A percentile compares a stretch with the other conserved stretches of the same genome.
These are phyloP conservation scores for Adansonia rubrostipa DNA, from an alignment of 441 rosid species.

Conservation along the genomic window DNA sequence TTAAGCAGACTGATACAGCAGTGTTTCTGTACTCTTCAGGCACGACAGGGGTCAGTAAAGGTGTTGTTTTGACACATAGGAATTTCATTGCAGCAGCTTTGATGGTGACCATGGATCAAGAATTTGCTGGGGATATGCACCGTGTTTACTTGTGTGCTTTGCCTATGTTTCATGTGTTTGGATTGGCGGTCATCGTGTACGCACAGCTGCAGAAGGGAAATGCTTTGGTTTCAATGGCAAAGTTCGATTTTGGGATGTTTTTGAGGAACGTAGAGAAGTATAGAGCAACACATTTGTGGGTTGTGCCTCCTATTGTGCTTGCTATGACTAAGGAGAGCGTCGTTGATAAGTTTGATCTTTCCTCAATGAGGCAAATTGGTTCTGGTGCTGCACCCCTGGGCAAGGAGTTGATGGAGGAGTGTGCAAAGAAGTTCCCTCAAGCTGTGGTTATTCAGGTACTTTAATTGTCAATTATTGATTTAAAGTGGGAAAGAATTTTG, in stretches of 20 bases:
- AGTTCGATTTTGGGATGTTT: conserved; percentile 58
- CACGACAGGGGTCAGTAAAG: conserved; percentile 83
- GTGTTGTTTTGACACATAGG: conserved; percentile 77
- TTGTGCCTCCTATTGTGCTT: conserved; percentile 81
- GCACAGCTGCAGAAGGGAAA: conserved; percentile 69
- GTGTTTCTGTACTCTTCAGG: conserved; percentile 83
- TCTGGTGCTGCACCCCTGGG: conserved; percentile 92
- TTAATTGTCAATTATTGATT: not conserved
- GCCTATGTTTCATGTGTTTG: conserved; percentile 93
- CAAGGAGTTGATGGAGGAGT: conserved; percentile 87
- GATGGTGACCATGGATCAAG: conserved; percentile 69
- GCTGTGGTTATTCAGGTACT: conserved; percentile 61
- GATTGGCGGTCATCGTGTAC: conserved; percentile 51
- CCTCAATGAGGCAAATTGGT: conserved; percentile 64
- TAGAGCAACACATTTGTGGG: conserved; percentile 68
- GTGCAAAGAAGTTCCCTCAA: conserved; percentile 59
- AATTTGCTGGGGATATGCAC: conserved; percentile 55
- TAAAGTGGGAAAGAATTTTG: not conserved
- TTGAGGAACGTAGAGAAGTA: conserved; percentile 62
- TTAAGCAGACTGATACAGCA: conserved; percentile 70
- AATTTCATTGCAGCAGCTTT: conserved; percentile 72
- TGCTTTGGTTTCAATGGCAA: conserved; percentile 62
- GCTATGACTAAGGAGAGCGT: conserved; percentile 67
- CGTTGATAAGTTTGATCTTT: conserved; percentile 65
- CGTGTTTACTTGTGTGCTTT: conserved; percentile 59